Conservation (phyloP, 768 basidiomycete species). For the Kwoniella botswanensis region DNA sequence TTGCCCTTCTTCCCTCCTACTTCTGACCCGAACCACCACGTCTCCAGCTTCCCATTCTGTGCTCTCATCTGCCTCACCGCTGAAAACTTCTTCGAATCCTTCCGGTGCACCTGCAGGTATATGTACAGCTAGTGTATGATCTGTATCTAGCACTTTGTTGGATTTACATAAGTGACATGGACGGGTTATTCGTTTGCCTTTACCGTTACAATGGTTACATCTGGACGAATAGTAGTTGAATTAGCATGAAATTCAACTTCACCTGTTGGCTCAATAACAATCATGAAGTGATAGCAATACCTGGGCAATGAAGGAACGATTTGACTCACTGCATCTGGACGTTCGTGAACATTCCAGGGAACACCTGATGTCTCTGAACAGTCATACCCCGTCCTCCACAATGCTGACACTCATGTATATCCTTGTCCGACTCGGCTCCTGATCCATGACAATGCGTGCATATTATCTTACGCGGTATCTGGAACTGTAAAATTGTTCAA, state of each 20-base stretch:
- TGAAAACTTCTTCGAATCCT: slow-evolving; percentile 87
- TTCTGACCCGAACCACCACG: slow-evolving; percentile 81
- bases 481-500: slow-evolving; percentile 67
- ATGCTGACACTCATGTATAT: slow-evolving; percentile 82
- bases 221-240: slow-evolving; percentile 32
- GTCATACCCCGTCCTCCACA: slow-evolving; percentile 87
- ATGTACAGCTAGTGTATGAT: slow-evolving; percentile 83
- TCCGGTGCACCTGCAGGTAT: slow-evolving; percentile 88
- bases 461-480: slow-evolving; percentile 85
- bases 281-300: too few species aligned
- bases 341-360: slow-evolving; percentile 95
- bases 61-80: slow-evolving; percentile 95
- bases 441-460: slow-evolving; percentile 97
- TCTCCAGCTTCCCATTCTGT: slow-evolving; percentile 97
- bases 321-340: slow-evolving; percentile 72
- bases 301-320: too few species aligned
- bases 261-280: too few species aligned
- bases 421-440: slow-evolving; percentile 84
- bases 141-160: slow-evolving; percentile 76
- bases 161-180: slow-evolving; percentile 83
- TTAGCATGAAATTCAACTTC: background rate
- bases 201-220: slow-evolving; percentile 77
- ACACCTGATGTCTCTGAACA: slow-evolving; percentile 87
- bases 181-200: slow-evolving; percentile 76
- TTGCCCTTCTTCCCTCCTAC: slow-evolving; percentile 66